phyloP scores from a whole-genome alignment of 1,284 basidiomycete genomes.

The Tilletia horrida region DNA sequence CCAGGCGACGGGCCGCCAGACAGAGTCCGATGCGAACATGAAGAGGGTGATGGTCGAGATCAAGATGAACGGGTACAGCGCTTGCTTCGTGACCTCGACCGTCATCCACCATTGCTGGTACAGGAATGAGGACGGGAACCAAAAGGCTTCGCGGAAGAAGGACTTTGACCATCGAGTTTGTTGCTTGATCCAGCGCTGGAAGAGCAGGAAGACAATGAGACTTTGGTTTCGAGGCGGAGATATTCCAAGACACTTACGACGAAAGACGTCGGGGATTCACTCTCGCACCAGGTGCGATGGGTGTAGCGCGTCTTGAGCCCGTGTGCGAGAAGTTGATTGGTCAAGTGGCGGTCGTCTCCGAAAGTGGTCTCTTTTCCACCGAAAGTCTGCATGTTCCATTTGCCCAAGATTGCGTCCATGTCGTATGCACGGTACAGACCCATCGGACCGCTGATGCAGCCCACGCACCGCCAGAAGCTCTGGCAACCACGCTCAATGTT shows the following conservation, averaged over 20 bases:
- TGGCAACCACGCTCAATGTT: conserved; percentile 23
- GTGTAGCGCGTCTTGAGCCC: conserved; percentile 20
- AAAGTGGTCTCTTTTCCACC: conserved; percentile 21
- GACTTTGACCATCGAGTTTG: conserved; percentile 22
- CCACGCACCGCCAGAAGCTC: conserved; percentile 19
- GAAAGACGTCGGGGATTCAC: conserved; percentile 17
- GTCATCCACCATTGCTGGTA: conserved; percentile 19
- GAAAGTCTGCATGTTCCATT: conserved; percentile 20
- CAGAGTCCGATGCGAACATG: neutral
- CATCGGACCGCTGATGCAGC: conserved; percentile 20
- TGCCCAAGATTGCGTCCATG: conserved; percentile 18
- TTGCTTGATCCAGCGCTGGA: conserved; percentile 19
- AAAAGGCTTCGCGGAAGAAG: conserved; percentile 22
- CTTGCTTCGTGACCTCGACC: conserved; percentile 19
- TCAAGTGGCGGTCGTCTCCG: conserved; percentile 21
- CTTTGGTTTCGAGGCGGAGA: neutral
- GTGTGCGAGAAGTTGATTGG: conserved; percentile 18
- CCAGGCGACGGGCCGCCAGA: conserved; percentile 16
- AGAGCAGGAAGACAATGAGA: neutral
- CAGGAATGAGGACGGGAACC: conserved; percentile 18
- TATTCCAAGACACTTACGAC: neutral
- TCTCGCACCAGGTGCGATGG: conserved; percentile 20
- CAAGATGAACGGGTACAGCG: conserved; percentile 21
- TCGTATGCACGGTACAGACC: conserved; percentile 19
- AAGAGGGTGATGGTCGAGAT: conserved; percentile 19